Evolutionary conservation across 768 basidiomycete species (phyloP), one percentile per base, ranked within the genome.

Genomic region (Lyophyllum atratum): DNA sequence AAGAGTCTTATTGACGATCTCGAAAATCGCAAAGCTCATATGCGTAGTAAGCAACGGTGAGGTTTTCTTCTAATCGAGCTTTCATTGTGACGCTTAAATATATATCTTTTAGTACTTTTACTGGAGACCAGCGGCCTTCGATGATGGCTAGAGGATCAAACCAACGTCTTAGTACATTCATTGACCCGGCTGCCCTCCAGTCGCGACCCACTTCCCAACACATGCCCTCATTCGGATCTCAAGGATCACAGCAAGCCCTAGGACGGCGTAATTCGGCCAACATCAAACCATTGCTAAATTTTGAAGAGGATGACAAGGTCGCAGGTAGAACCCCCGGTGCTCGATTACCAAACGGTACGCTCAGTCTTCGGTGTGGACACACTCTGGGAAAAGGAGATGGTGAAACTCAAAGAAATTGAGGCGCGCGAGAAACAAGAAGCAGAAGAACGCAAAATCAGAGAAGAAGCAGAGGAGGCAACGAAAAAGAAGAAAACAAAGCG

Each of bases 361-460:
- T 95, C 93, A n/a, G 92, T 95, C 10, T 97, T 96, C 65, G 95
- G 95, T 2, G 89, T 92, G 1, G 95, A 97, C 70, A 90, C 89
- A n/a, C 65, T 96, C 10, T 96, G 95, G 95, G 90, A 95, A 66
- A 80, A 85, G 39, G 95, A 97, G 71, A 82, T 94, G 78, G 83
- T 72, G 17, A 96, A 92, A 69, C 76, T 96, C 51, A 83, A 83
- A 59, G 79, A 85, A 58, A 90, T 95, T 0, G 88, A 96, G 69
- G 86, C 84, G 12, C 69, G 65, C 50, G 93, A 95, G 67, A 80
- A 75, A 54, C 68, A 64, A 11, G 86, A 85, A 55, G 80, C 78
- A n/a, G 83, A 84, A 57, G 81, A 77, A 31, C 77, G 74, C 51
- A 74, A 65, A 66, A 76, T 69, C 48, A 70, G 66, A 51, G 82